Evolutionary conservation across 768 basidiomycete genomes (phyloP), one percentile per base, ranked within the genome.

Genomic region (Filobasidium floriforme): DNA sequence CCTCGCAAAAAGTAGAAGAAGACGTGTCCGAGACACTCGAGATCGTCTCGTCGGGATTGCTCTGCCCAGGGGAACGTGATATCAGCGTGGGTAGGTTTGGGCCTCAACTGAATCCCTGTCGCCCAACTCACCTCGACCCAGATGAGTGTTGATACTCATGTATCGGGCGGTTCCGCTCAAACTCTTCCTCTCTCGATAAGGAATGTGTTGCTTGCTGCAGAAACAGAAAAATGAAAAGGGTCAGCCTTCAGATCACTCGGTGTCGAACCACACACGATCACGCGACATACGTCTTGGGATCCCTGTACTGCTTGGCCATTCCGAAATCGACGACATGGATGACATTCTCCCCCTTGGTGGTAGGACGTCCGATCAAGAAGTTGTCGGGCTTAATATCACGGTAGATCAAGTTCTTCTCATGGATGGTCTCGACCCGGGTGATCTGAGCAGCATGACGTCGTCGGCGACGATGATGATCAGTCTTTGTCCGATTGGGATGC

Each of bases 351-450:
- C 84, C 86, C 81, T 97, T 97, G 24, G 92, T 96, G 43, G 87
- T 87, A 10, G 94, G 88, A 24, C 94, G 87, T 43, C 96, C 96
- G 76, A 98, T 88, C 71, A 99, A 85, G 79, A 99, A 99, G 80
- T 99, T 99, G 82, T 98, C 96, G 11, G 96, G 96, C 80, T 99
- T 99, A 82, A 99, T 98, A 79, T 99, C 96, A 63, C 96, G 89
- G 79, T 99, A 98, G 73, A 99, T 98, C 74, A 99, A 86, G 80
- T 96, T 97, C 84, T 97, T 98, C 80, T 97, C 94, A 80, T 99
- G 96, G 61, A 99, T 97, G 19, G 89, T 94, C 80, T 98, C 94
- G 22, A 96, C 92, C 73, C 96, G 87, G 60, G 90, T 86, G 66
- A 99, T 83, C 94, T 98, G 26, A 67, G 41, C 22, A n/a, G 28